Evolutionary conservation across 2,329 filamentous ascomycete genomes (phyloP), one percentile per base, ranked within the genome.

Genomic region (Emericellopsis cladophorae): DNA sequence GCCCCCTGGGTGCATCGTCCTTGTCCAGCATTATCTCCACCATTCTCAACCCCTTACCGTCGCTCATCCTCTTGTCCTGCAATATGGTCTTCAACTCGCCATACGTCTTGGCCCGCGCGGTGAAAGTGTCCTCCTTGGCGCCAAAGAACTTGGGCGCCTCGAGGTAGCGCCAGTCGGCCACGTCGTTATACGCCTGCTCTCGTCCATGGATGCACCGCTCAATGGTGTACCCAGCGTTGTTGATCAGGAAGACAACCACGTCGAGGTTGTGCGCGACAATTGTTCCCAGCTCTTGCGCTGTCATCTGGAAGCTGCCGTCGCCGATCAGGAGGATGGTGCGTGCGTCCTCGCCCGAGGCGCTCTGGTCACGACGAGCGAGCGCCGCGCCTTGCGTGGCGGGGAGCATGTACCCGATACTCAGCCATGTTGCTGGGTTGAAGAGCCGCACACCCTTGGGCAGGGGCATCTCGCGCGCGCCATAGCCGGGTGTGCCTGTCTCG

Each of bases 301-400:
- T 83, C 59, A 83, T 72, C 46, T 81, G 72, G 44, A 83, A 68
- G 45, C 74, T 78, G 4, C 78, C 79, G 40, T 81, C 77, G 5
- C 76, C 77, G 29, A 77, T 77, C 45, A 77, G 65, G 2, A 80
- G 56, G 9, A 79, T 64, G 0, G 74, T 72, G 12, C 55, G 54
- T 7, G 56, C 50, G 9, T 44, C 41, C 12, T 45, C 42, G 14
- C 49, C 14, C n/a, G 47, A 39, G 6, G 44, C 40, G 11, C 48
- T 44, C 3, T 67, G 51, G 42, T 78, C 73, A 16, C 57, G 54
- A 4, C 70, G 64, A 0, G 79, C 79, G 0, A 77, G 57, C 0
- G 70, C 66, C 1, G 70, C 70, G 3, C 75, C 75, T 18, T 72
- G 65, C 4, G 70, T 66, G 1, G 70, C 74, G 1, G 71, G 70